These are phyloP conservation scores for Lanmaoa rubissima DNA, from an alignment of 768 basidiomycete genomes.

Conservation along the genomic window DNA sequence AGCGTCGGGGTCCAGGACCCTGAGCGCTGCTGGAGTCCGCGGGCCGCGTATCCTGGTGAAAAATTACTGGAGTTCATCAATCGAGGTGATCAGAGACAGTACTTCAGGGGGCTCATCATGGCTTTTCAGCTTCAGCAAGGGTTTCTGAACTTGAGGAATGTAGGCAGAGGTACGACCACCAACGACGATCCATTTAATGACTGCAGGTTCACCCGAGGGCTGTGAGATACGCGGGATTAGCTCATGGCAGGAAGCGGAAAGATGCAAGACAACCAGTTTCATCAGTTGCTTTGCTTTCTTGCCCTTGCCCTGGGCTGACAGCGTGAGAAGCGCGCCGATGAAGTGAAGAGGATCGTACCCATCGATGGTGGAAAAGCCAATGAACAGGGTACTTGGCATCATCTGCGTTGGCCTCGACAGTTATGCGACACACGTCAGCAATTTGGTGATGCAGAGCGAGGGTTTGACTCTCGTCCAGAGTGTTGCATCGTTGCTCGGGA, in stretches of 20 bases:
- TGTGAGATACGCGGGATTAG: slow-evolving; percentile 27
- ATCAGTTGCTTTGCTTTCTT: slow-evolving; percentile 49
- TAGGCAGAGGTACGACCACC: slow-evolving; percentile 77
- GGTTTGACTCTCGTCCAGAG: slow-evolving; percentile 50
- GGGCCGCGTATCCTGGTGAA: neutral
- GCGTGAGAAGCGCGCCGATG: slow-evolving; percentile 11
- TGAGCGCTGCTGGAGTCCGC: neutral
- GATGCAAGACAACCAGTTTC: slow-evolving; percentile 41
- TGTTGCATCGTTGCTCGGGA: slow-evolving; percentile 64
- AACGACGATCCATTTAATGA: slow-evolving; percentile 71
- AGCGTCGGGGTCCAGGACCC: neutral
- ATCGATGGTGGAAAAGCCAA: slow-evolving; percentile 69
- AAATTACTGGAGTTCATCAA: neutral
- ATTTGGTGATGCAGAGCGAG: slow-evolving; percentile 51
- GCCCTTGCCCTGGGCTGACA: slow-evolving; percentile 50
- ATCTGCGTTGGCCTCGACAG: slow-evolving; percentile 72
- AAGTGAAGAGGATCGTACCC: slow-evolving; percentile 40
- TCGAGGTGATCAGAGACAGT: neutral
- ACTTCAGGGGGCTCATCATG: neutral
- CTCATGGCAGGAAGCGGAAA: neutral
- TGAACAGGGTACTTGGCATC: slow-evolving; percentile 60
- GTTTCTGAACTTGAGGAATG: slow-evolving; percentile 58
- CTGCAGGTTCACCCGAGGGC: slow-evolving; percentile 70
- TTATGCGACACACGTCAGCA: slow-evolving; percentile 52
- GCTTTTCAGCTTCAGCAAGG: slow-evolving; percentile 14